These are phyloP conservation scores for Trametopsis cervina DNA, from an alignment of 768 basidiomycete genomes.

Conservation along the genomic window DNA sequence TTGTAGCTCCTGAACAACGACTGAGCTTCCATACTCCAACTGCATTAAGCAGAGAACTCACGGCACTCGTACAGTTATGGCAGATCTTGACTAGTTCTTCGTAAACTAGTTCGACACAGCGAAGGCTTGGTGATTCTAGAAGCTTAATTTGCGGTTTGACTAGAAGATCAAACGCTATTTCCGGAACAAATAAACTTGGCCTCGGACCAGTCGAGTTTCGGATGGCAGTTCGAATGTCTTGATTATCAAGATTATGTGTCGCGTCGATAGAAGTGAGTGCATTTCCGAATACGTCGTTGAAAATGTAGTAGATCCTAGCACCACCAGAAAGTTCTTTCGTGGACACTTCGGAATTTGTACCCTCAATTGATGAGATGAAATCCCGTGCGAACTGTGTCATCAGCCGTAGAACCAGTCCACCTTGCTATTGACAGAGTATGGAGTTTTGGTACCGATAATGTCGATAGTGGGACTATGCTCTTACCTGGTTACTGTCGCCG, in stretches of 20 bases:
- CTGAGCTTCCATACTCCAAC: background rate
- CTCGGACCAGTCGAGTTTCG: conserved; percentile 96
- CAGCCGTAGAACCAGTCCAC: conserved; percentile 82
- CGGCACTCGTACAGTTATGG: conserved; percentile 91
- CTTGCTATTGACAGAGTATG: conserved; percentile 46
- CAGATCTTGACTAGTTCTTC: conserved; percentile 99
- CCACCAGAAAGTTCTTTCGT: conserved; percentile 98
- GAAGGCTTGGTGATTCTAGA: conserved; percentile 85
- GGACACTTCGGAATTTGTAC: conserved; percentile 91
- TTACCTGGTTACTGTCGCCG: conserved; percentile 82
- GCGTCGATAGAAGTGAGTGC: conserved; percentile 89
- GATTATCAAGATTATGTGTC: conserved; percentile 82
- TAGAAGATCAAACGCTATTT: conserved; percentile 92
- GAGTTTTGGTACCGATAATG: background rate
- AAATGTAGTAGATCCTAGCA: conserved; percentile 98
- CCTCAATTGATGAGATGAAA: conserved; percentile 95
- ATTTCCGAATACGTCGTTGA: conserved; percentile 95
- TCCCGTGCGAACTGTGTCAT: conserved; percentile 99
- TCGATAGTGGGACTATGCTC: conserved; percentile 13
- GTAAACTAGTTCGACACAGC: conserved; percentile 97
- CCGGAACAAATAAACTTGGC: conserved; percentile 94
- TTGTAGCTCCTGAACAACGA: conserved; percentile 71
- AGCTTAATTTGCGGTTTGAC: conserved; percentile 99
- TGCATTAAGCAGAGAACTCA: conserved; percentile 28
- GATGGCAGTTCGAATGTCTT: conserved; percentile 97